Percentiles rank a stretch among this genome's conserved stretches.
These are phyloP conservation scores for Williopsis jadinii DNA, from an alignment of 1,139 yeast genomes.

Conservation along the genomic window DNA sequence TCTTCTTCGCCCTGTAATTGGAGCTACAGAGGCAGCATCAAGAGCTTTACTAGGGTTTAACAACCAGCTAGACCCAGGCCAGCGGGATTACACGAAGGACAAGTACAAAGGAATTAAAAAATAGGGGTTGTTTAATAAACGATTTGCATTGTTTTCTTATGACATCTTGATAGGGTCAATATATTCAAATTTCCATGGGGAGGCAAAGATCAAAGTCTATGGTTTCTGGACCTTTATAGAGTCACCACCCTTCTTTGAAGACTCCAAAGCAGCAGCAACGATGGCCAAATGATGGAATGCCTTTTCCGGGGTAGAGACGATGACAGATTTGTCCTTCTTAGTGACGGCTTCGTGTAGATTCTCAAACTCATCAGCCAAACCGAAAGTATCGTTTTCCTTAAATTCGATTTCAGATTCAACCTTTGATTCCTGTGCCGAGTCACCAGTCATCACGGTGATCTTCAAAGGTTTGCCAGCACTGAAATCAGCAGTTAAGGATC, in stretches of 20 bases:
- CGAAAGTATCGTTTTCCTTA: constrained; percentile 40
- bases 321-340: constrained; percentile 51
- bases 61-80: constrained; percentile 68
- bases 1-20: constrained; percentile 78
- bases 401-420: constrained; percentile 34
- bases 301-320: constrained; percentile 57
- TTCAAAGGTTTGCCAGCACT: constrained; percentile 37
- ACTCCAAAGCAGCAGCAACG: constrained; percentile 75
- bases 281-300: constrained; percentile 92
- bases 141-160: too few species aligned
- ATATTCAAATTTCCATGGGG: too few species aligned
- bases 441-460: constrained; percentile 35
- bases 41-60: constrained; percentile 79
- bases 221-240: constrained; percentile 41
- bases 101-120: constrained; percentile 33
- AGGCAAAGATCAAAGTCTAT: not conserved
- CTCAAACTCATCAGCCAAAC: constrained; percentile 62
- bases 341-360: constrained; percentile 67
- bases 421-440: constrained; percentile 27
- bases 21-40: constrained; percentile 87
- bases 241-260: constrained; percentile 55
- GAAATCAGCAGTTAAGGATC: constrained; percentile 62
- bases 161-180: too few species aligned
- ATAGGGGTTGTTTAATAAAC: not conserved
- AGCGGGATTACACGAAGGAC: constrained; percentile 41